Evolutionary conservation across 805 yeast genomes (phyloP), one percentile per base, ranked within the genome.

Genomic region (Kodamaea laetipori): DNA sequence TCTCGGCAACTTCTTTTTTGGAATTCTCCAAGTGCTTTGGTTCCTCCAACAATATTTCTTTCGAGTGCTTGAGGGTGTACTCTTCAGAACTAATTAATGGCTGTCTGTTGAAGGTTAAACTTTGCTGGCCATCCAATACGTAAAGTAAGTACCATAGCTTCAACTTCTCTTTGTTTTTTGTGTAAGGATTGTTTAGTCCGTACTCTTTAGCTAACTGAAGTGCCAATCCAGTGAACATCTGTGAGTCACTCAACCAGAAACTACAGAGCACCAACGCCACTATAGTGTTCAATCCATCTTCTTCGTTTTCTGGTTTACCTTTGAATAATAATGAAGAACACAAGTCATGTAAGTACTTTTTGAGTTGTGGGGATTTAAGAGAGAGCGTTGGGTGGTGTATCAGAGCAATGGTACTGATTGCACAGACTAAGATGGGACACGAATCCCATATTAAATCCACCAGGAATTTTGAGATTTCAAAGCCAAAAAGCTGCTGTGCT

Each of bases 61-160:
- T 63, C 31, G 78, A 69, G 32, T 75, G 63, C 39, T 54, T 60
- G 11, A 80, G 55, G 3, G 77, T 54, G 24, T 63, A 66, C 44
- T 81, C 85, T 21, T 61, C 55, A 2, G 73, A 60, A 40, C 70
- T 68, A n/a, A 82, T 73, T 34, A 82, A 55, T 0, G 85, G 78
- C 44, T 77, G 77, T 50, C 84, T 69, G 49, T 78, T 77, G 52
- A 74, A 77, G 0, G 82, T 74, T 53, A 82, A 61, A 49, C 85
- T 78, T 51, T 82, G 87, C 50, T 83, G 86, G 0, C 87, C 86
- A 60, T 83, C 89, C 27, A 82, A 61, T 7, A 81, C 76, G 57
- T 78, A 83, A 15, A 83, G 61, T 45, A 83, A 63, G 55, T 82
- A 83, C 89, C 89, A 83, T 34, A 83, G 61, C 51, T 80, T 80